Evolutionary conservation across 805 yeast species (phyloP), one percentile per base, ranked within the genome.

Genomic region (Priceomyces medius): DNA sequence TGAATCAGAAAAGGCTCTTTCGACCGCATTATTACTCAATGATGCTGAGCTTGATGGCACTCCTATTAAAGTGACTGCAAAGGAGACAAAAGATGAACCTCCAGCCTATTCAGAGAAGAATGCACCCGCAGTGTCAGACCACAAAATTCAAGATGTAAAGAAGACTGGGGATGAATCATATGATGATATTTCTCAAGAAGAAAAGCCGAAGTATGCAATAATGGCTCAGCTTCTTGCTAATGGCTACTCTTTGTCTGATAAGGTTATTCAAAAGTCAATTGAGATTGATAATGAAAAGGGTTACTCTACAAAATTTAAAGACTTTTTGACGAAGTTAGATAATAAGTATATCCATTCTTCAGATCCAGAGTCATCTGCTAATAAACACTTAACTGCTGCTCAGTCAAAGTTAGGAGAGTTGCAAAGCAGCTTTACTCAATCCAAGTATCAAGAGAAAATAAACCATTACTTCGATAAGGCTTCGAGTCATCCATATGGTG

Each of bases 191-290:
- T 61, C 72, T 4, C 95, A 85, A 64, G 95, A 86, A 54, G 79
- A 77, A 45, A 85, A 85, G 66, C 95, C 95, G 42, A 83, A 83
- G 55, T 63, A 80, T 42, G 79, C 88, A 14, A 80, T 86, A 44
- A 67, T 85, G 64, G 91, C 93, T 1, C 91, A 85, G 61, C 76
- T 83, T 52, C 68, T 85, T 45, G 73, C 88, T 23, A 76, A 80
- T n/a, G 95, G 95, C 3, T 85, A 86, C 57, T 75, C 71, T 14
- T 61, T 85, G 33, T 73, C 82, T 35, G 93, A 86, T 59, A 63
- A 71, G 38, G 64, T 84, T 37, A 68, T 85, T 33, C 71, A 76
- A 43, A 74, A 74, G 54, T 85, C 88, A 17, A 70, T 83, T 39
- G 78, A 72, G 14, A 68, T 81, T 47, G 93, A 86, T 60, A 70